A percentile compares a stretch with the other conserved stretches of the same genome.
These are phyloP conservation scores for Paraglomus occultum DNA, from an alignment of 192 early-diverging fungal genomes.

Conservation along the genomic window DNA sequence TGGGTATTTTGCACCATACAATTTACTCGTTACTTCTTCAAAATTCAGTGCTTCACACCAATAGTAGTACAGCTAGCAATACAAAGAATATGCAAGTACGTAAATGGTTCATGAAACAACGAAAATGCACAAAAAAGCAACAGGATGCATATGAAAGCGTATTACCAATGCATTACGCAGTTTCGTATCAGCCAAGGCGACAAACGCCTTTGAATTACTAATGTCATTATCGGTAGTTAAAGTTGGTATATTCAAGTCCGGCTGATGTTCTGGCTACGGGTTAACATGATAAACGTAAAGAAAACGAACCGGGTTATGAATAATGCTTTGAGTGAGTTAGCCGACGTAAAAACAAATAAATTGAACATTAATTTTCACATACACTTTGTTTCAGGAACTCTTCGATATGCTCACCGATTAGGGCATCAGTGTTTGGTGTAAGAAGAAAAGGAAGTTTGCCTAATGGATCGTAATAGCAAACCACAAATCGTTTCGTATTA, in stretches of 20 bases:
- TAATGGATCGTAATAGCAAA: slow-evolving; percentile 13
- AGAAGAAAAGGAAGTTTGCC: slow-evolving; percentile 56
- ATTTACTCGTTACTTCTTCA: slow-evolving; percentile 21
- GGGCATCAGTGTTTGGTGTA: slow-evolving; percentile 41
- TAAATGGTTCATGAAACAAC: too few relatives aligned
- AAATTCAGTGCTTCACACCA: slow-evolving; percentile 44
- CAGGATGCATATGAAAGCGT: background rate
- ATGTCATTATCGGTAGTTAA: slow-evolving; percentile 26
- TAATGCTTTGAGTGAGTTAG: background rate
- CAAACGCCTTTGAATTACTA: slow-evolving; percentile 37
- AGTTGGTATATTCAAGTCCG: background rate
- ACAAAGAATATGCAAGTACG: too few relatives aligned
- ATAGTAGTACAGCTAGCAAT: slow-evolving; percentile 39
- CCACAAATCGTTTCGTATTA: background rate
- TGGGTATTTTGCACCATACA: slow-evolving; percentile 40
- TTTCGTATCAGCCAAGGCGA: slow-evolving; percentile 49
- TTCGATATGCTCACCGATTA: slow-evolving; percentile 46
- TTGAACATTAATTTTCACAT: background rate
- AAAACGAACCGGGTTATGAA: background rate
- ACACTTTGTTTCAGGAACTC: slow-evolving; percentile 50
- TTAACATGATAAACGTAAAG: background rate
- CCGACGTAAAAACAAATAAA: background rate
- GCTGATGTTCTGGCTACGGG: background rate
- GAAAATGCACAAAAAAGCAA: background rate
- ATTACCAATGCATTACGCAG: slow-evolving; percentile 56